Evolutionary conservation across 371 early-diverging fungal genomes (phyloP), one percentile per base, ranked within the genome.

Genomic region (Capillidium heterosporum): DNA sequence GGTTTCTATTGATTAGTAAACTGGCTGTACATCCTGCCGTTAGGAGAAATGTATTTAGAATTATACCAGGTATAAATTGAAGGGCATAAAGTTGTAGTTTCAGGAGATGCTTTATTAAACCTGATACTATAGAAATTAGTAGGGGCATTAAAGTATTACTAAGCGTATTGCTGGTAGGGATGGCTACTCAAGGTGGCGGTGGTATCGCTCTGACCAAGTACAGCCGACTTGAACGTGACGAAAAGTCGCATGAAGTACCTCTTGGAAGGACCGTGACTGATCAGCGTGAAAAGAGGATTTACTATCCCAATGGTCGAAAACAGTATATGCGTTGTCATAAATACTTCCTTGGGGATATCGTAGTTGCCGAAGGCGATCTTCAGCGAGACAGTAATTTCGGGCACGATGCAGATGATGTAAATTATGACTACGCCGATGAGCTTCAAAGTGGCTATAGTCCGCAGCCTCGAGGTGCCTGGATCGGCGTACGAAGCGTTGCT

Each of bases 341-440:
- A 28, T 5, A 17, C 24, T 17, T 49, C 15, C 28, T 49, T 49
- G 15, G 50, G 31, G 11, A 49, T 49, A 31, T 31, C 50, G 15
- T 24, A 13, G 15, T 49, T 23, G 17, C 31, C 32, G 28, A 27
- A 10, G 24, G 28, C 15, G 11, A 49, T 28, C 15, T 11, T 24
- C 17, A 49, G 17, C 10, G 50, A 24, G 28, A 49, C 28, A 11
- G 4, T 28, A 27, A 49, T 49, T 5, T 49, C 50, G 31, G 50
- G 50, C 15, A 49, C 28, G 28, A 49, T 26, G 28, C 50, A 49
- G 15, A 49, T 24, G 26, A 49, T 49, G 50, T 49, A 49, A 31
- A 15, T 11, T 17, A 24, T 24, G 11, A 31, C 28, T 3, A 49
- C 24, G 11, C 50, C 28, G 15, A 49, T 31, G 1, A 49, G 28